phyloP scores from a whole-genome alignment of 345 rosid species.

The Nephelium lappaceum region DNA sequence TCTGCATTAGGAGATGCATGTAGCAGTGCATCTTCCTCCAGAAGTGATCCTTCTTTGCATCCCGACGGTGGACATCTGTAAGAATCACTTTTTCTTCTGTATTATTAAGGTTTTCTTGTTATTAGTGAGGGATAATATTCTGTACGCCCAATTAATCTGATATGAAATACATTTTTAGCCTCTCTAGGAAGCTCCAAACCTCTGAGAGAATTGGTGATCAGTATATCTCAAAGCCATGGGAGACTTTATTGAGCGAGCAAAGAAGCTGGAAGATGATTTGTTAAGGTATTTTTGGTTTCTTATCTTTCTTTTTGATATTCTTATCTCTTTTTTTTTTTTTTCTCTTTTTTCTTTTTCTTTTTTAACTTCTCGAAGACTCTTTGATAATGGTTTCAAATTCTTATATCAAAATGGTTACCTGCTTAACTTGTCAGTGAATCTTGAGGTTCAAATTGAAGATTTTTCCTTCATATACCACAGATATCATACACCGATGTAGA shows the following conservation, averaged over 20 bases:
- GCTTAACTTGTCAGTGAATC: background rate
- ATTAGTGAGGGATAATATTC: background rate
- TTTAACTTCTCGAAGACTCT: background rate
- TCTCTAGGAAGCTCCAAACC: conserved; percentile 41
- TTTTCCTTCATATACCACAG: background rate
- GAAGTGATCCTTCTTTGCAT: conserved; percentile 34
- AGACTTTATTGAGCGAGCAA: conserved; percentile 53
- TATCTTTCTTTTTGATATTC: background rate
- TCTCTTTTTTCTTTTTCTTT: background rate
- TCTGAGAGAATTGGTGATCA: conserved; percentile 50
- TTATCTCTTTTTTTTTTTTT: background rate
- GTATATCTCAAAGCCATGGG: conserved; percentile 64
- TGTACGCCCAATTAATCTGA: background rate
- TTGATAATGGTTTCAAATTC: conserved; percentile 5
- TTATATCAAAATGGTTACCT: background rate
- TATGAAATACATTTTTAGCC: conserved; percentile 35
- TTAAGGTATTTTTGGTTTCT: conserved; percentile 46
- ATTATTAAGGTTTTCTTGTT: conserved; percentile 6
- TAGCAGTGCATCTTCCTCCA: conserved; percentile 36
- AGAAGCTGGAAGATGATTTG: conserved; percentile 59
- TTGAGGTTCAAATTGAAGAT: conserved; percentile 11
- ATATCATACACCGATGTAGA: background rate
- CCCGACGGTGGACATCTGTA: conserved; percentile 50
- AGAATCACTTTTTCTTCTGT: conserved; percentile 33
- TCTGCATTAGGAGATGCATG: conserved; percentile 78